Percentiles rank a stretch among this genome's conserved stretches.
Conservation (phyloP, 2,329 filamentous ascomycete genomes). For the Diaporthe vaccinii region DNA sequence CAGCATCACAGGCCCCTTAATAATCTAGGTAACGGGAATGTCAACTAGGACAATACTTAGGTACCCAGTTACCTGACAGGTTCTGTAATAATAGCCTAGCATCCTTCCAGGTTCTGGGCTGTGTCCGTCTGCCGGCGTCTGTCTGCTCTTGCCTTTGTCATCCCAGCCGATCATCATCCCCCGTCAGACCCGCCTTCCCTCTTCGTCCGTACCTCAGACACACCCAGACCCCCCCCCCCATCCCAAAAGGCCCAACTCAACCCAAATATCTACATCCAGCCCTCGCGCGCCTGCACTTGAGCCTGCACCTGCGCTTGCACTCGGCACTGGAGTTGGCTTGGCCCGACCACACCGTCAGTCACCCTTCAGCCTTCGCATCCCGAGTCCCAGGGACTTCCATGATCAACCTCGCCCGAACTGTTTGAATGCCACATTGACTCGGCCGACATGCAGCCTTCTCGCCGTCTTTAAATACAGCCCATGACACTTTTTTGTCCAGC, state of each 20-base stretch:
- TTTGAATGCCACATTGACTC: slow-evolving; percentile 1
- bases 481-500: slow-evolving; percentile 17
- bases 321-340: slow-evolving; percentile 6
- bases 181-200: slow-evolving; percentile 9
- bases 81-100: neutral
- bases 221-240: neutral
- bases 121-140: neutral
- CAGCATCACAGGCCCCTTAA: slow-evolving; percentile 4
- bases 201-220: slow-evolving; percentile 19
- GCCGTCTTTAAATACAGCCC: neutral
- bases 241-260: neutral
- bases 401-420: neutral
- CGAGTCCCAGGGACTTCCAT: slow-evolving; percentile 2
- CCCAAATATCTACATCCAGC: neutral
- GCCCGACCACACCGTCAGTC: slow-evolving; percentile 1
- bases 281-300: neutral
- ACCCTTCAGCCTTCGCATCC: slow-evolving; percentile 5
- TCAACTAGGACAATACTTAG: neutral
- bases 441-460: slow-evolving; percentile 23
- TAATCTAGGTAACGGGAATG: neutral
- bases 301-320: neutral
- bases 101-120: neutral
- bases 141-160: slow-evolving; percentile 10
- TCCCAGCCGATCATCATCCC: slow-evolving; percentile 25
- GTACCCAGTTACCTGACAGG: neutral